Percentiles rank a stretch among this genome's conserved stretches.
Evolutionary conservation across 2,329 filamentous ascomycete species (phyloP).

Genomic region (Canariomyces notabilis): DNA sequence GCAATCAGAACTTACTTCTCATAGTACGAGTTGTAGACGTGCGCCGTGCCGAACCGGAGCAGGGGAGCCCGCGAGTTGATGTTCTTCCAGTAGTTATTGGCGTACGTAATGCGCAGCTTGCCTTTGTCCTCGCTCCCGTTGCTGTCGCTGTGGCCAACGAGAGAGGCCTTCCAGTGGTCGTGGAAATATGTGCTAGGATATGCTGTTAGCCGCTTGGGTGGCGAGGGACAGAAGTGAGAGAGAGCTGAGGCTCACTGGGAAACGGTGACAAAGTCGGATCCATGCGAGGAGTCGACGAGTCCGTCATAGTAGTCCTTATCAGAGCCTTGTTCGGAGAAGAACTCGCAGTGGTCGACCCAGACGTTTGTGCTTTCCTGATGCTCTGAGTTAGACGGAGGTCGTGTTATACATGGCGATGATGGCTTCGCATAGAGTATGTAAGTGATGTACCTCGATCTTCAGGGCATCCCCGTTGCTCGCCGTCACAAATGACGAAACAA

Average conservation of each 20-base stretch:
- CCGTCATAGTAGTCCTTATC: slow-evolving; percentile 69
- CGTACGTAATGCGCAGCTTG: slow-evolving; percentile 58
- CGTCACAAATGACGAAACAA: slow-evolving; percentile 52
- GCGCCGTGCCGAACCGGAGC: slow-evolving; percentile 61
- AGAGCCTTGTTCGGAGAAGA: slow-evolving; percentile 53
- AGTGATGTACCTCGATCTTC: slow-evolving; percentile 36
- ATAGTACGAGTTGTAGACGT: slow-evolving; percentile 38
- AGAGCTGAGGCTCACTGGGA: slow-evolving; percentile 27
- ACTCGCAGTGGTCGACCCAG: slow-evolving; percentile 65
- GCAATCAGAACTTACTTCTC: slow-evolving; percentile 11
- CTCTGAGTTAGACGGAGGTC: not conserved
- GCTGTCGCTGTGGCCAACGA: slow-evolving; percentile 56
- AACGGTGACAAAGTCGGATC: slow-evolving; percentile 54
- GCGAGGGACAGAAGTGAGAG: not conserved
- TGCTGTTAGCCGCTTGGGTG: not conserved
- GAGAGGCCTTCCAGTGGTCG: slow-evolving; percentile 49
- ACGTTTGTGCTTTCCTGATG: slow-evolving; percentile 49
- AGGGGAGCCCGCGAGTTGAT: slow-evolving; percentile 59
- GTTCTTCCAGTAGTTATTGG: slow-evolving; percentile 62
- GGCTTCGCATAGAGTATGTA: not conserved
- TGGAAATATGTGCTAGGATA: slow-evolving; percentile 32
- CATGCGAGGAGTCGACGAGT: slow-evolving; percentile 60
- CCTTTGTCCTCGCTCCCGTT: slow-evolving; percentile 56
- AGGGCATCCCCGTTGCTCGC: slow-evolving; percentile 56
- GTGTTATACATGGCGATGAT: too few species aligned